Evolutionary conservation across 768 basidiomycete species (phyloP).

Genomic region (Vararia minispora): DNA sequence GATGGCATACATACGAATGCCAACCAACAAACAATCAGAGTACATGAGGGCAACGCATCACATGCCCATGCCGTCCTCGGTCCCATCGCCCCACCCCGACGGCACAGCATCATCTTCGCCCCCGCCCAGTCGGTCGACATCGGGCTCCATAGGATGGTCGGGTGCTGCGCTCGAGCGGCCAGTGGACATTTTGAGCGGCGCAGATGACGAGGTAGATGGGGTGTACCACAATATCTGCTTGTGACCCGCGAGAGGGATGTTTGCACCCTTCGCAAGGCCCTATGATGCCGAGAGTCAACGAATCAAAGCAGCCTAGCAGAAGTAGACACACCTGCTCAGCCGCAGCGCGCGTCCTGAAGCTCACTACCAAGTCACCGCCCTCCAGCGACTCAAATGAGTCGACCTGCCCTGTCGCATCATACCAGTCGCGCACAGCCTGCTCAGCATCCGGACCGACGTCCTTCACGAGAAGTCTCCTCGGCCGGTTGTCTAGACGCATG

Average conservation of each 20-base stretch:
- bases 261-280: slow-evolving; percentile 63
- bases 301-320: not conserved
- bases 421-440: slow-evolving; percentile 70
- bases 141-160: slow-evolving; percentile 23
- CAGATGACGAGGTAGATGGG: slow-evolving; percentile 11
- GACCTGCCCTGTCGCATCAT: slow-evolving; percentile 65
- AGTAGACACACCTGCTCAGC: slow-evolving; percentile 61
- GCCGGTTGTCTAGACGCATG: slow-evolving; percentile 87
- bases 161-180: slow-evolving; percentile 16
- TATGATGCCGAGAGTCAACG: slow-evolving; percentile 16
- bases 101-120: slow-evolving; percentile 57
- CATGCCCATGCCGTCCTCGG: slow-evolving; percentile 66
- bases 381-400: slow-evolving; percentile 49
- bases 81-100: slow-evolving; percentile 62
- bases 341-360: slow-evolving; percentile 59
- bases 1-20: no score
- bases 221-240: slow-evolving; percentile 62
- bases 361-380: slow-evolving; percentile 48
- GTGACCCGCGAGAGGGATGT: slow-evolving; percentile 53
- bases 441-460: slow-evolving; percentile 45
- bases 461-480: slow-evolving; percentile 68
- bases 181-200: slow-evolving; percentile 15
- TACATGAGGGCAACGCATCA: slow-evolving; percentile 12
- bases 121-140: no score
- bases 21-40: not conserved